phyloP scores from a whole-genome alignment of 768 basidiomycete genomes.

The Leucocoprinus leucothites region DNA sequence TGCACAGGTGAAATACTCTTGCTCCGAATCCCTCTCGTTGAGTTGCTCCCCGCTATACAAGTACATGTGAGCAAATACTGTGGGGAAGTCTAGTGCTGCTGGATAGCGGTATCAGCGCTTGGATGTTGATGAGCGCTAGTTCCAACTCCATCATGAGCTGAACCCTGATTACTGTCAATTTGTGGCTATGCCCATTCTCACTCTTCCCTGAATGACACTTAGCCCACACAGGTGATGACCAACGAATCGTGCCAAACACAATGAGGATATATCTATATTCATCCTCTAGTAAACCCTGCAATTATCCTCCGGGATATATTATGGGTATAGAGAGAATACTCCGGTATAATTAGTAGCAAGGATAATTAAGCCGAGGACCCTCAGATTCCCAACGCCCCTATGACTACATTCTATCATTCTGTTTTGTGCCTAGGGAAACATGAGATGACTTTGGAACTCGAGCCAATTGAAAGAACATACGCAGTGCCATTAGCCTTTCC shows the following conservation, averaged over 20 bases:
- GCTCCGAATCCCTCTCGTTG: slow-evolving; percentile 7
- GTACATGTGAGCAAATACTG: background rate
- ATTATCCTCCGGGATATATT: slow-evolving; percentile 8
- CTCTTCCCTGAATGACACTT: background rate
- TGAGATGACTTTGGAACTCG: background rate
- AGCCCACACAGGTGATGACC: no score
- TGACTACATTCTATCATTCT: slow-evolving; percentile 22
- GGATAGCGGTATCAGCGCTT: no score
- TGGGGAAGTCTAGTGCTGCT: background rate
- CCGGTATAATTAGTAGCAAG: slow-evolving; percentile 7
- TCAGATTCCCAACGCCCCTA: background rate
- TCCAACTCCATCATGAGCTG: no score
- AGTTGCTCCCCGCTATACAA: slow-evolving; percentile 13
- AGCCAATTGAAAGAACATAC: slow-evolving; percentile 11
- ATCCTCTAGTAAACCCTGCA: slow-evolving; percentile 7
- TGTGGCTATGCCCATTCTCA: slow-evolving; percentile 11
- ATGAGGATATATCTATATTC: slow-evolving; percentile 15
- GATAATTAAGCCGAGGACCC: background rate
- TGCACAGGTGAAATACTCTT: slow-evolving; percentile 59
- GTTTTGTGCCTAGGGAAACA: slow-evolving; percentile 26
- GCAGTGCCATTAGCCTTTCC: slow-evolving; percentile 19
- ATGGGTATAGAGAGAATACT: slow-evolving; percentile 11
- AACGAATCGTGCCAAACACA: slow-evolving; percentile 12
- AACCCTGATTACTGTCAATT: no score
- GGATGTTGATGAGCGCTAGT: no score